phyloP scores from a whole-genome alignment of 2,329 filamentous ascomycete species.

The Fonsecaea multimorphosa region DNA sequence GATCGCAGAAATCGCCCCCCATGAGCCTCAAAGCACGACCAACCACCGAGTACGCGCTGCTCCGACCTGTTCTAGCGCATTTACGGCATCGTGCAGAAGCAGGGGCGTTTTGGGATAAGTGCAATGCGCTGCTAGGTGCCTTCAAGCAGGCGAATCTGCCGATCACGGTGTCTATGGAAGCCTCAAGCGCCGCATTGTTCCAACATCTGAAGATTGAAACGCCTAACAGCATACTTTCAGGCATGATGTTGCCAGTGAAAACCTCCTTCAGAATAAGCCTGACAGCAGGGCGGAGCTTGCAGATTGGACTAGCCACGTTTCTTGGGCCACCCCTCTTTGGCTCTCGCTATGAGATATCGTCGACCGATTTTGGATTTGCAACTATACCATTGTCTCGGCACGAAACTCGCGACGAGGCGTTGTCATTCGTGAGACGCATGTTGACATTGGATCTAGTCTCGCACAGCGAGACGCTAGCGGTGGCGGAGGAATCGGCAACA shows the following conservation, averaged over 20 bases:
- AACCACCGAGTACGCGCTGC: constrained; percentile 60
- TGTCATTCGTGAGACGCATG: constrained; percentile 21
- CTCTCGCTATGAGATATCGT: constrained; percentile 32
- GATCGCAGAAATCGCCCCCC: constrained; percentile 67
- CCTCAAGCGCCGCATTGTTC: constrained; percentile 14
- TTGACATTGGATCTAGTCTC: constrained; percentile 29
- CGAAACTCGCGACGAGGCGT: constrained; percentile 25
- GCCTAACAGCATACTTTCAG: constrained; percentile 19
- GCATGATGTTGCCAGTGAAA: constrained; percentile 28
- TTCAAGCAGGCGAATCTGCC: constrained; percentile 33
- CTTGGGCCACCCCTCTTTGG: constrained; percentile 36
- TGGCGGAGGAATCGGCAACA: constrained; percentile 7
- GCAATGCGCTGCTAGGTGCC: constrained; percentile 42
- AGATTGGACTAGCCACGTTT: constrained; percentile 32
- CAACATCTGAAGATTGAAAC: constrained; percentile 21
- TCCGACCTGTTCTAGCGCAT: constrained; percentile 64
- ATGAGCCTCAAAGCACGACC: constrained; percentile 58
- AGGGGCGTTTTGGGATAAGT: constrained; percentile 36
- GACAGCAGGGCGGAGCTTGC: constrained; percentile 23
- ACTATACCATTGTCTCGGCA: constrained; percentile 20
- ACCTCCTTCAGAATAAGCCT: constrained; percentile 30
- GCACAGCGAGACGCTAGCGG: constrained; percentile 11
- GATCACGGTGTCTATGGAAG: constrained; percentile 12
- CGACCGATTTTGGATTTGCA: constrained; percentile 32
- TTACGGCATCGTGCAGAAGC: constrained; percentile 57